Percentiles rank a stretch among this genome's conserved stretches.
These are phyloP conservation scores for Backusella morwellensis DNA, from an alignment of 192 early-diverging fungal genomes.

Conservation along the genomic window DNA sequence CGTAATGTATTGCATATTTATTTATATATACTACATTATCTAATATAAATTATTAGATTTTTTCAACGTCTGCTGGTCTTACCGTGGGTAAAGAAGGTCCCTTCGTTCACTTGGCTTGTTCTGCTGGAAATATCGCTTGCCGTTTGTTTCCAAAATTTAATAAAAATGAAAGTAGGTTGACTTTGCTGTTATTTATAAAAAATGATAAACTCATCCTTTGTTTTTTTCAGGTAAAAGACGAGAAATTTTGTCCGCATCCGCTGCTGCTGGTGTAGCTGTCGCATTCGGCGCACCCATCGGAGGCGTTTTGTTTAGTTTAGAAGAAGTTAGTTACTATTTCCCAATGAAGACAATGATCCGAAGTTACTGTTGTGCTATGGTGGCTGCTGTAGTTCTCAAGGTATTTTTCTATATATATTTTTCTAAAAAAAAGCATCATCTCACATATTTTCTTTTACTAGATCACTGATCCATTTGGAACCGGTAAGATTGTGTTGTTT, in stretches of 20 bases:
- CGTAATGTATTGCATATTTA: constrained; percentile 44
- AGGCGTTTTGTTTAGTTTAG: constrained; percentile 91
- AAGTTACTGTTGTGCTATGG: constrained; percentile 92
- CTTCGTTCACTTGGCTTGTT: constrained; percentile 89
- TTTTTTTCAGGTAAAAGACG: constrained; percentile 68
- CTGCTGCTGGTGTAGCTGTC: constrained; percentile 90
- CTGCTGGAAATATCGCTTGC: constrained; percentile 83
- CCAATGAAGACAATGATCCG: constrained; percentile 94
- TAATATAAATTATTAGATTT: constrained; percentile 39
- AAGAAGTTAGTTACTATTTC: constrained; percentile 92
- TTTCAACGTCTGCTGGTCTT: constrained; percentile 82
- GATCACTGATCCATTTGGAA: constrained; percentile 80
- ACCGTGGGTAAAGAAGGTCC: constrained; percentile 93
- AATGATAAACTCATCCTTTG: neutral
- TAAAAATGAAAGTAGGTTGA: constrained; percentile 71
- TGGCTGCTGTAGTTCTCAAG: constrained; percentile 83
- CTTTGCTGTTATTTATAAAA: neutral
- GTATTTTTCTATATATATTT: constrained; percentile 22
- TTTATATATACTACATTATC: neutral
- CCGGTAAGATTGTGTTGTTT: constrained; percentile 81
- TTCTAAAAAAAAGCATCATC: neutral
- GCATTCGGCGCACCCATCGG: constrained; percentile 98
- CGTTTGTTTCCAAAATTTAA: constrained; percentile 90
- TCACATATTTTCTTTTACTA: constrained; percentile 35
- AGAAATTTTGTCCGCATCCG: constrained; percentile 90